These are phyloP conservation scores for Fusarium poae DNA, from an alignment of 2,329 filamentous ascomycete species.

Conservation along the genomic window DNA sequence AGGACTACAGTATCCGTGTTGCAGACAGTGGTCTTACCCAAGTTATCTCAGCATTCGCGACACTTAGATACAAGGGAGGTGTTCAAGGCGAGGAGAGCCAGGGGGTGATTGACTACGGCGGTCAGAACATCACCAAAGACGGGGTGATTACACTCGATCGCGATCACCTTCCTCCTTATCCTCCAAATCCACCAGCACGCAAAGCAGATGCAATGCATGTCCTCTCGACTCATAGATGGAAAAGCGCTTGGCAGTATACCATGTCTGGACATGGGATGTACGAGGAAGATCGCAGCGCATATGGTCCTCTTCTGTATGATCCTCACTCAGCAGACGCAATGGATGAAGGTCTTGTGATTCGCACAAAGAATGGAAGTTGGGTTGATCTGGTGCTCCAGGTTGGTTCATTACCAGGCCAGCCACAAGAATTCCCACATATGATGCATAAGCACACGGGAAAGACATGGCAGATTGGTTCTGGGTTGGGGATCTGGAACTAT, in stretches of 20 bases:
- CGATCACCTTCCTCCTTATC: constrained; percentile 6
- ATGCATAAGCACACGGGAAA: constrained; percentile 18
- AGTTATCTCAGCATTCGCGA: constrained; percentile 15
- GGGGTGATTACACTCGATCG: constrained; percentile 10
- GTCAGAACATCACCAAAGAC: constrained; percentile 1
- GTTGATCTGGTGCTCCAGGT: constrained; percentile 14
- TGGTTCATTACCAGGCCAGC: constrained; percentile 5
- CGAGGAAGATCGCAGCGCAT: constrained; percentile 5
- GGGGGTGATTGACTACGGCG: constrained; percentile 12
- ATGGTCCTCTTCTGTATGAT: constrained; percentile 5
- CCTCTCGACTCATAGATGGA: constrained; percentile 8
- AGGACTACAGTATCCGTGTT: constrained; percentile 5
- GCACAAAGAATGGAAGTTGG: constrained; percentile 14
- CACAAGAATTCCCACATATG: constrained; percentile 8
- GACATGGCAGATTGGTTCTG: constrained; percentile 12
- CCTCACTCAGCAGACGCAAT: neutral
- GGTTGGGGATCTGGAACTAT: constrained; percentile 8
- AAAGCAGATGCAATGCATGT: constrained; percentile 17
- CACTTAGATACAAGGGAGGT: constrained; percentile 9
- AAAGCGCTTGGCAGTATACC: constrained; percentile 8
- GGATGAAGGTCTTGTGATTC: constrained; percentile 7
- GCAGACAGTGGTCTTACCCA: constrained; percentile 11
- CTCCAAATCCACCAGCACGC: constrained; percentile 6
- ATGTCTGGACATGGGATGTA: constrained; percentile 11
- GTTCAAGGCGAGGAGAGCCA: neutral